phyloP scores from a whole-genome alignment of 768 basidiomycete species.

The Suillus variegatus region DNA sequence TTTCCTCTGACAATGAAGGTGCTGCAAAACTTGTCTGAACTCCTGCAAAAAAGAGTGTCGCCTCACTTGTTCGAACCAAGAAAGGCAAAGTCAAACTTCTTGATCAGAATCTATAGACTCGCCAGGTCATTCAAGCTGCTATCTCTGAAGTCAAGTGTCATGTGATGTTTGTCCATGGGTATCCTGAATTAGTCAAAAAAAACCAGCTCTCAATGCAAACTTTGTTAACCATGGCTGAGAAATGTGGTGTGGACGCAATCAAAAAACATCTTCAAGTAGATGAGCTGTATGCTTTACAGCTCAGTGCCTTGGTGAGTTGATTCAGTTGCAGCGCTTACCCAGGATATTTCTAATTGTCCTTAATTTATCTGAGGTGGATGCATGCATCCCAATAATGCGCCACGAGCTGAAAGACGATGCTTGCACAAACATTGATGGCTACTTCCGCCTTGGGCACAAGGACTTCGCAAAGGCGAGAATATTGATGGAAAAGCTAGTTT shows the following conservation, averaged over 20 bases:
- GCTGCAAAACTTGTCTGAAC: not conserved
- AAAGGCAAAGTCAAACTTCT: constrained; percentile 1
- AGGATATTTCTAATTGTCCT: not conserved
- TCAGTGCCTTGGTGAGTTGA: no score
- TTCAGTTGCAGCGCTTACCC: not conserved
- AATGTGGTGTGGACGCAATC: no score
- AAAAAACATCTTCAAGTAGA: no score
- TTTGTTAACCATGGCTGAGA: no score
- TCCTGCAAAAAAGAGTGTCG: not conserved
- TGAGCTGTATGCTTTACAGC: no score
- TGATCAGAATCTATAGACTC: not conserved
- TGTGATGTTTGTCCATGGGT: not conserved
- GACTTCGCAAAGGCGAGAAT: no score
- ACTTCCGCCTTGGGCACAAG: no score
- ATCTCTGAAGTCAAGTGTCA: not conserved
- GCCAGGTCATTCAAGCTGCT: not conserved
- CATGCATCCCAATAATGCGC: not conserved
- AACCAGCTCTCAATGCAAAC: not conserved
- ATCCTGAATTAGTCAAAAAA: not conserved
- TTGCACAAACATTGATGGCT: not conserved
- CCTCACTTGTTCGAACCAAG: not conserved
- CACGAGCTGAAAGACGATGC: not conserved
- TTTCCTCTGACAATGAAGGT: not conserved
- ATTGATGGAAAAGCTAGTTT: no score
- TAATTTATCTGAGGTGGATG: not conserved